Evolutionary conservation across 148 eudicot genomes (phyloP).

Genomic region (Camellia granthamiana): DNA sequence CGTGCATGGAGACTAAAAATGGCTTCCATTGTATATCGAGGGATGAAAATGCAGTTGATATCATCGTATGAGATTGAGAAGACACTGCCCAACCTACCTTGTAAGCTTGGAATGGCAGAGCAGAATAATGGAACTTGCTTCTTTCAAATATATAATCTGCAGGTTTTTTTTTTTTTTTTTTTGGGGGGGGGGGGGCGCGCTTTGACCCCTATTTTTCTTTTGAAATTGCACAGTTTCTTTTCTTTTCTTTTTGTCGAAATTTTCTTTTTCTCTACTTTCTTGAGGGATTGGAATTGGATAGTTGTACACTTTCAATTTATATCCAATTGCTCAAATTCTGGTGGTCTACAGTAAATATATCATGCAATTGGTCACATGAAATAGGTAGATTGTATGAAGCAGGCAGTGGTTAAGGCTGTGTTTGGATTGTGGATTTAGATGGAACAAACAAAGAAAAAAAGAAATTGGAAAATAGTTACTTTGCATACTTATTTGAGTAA

Average conservation of each 20-base stretch:
- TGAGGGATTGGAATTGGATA: background rate
- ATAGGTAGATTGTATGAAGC: background rate
- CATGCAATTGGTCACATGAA: background rate
- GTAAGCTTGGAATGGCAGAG: constrained; percentile 4
- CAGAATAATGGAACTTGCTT: constrained; percentile 6
- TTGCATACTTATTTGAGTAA: too few relatives aligned
- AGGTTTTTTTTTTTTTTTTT: too few relatives aligned
- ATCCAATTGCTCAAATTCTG: background rate
- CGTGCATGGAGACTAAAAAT: background rate
- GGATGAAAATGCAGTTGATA: background rate
- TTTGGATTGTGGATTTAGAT: background rate
- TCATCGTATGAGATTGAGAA: background rate
- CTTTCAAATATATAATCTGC: background rate
- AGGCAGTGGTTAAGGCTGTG: too few relatives aligned
- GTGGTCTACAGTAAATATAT: background rate
- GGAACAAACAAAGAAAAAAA: background rate
- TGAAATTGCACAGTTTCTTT: background rate
- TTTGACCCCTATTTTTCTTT: background rate
- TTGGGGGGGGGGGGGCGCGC: too few relatives aligned
- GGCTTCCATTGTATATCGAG: background rate
- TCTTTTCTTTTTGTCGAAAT: too few relatives aligned
- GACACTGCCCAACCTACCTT: background rate
- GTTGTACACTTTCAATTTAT: background rate
- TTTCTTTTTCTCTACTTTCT: background rate
- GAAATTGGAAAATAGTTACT: too few relatives aligned